Evolutionary conservation across 805 yeast species (phyloP).

Genomic region (Zygosaccharomyces bailii): DNA sequence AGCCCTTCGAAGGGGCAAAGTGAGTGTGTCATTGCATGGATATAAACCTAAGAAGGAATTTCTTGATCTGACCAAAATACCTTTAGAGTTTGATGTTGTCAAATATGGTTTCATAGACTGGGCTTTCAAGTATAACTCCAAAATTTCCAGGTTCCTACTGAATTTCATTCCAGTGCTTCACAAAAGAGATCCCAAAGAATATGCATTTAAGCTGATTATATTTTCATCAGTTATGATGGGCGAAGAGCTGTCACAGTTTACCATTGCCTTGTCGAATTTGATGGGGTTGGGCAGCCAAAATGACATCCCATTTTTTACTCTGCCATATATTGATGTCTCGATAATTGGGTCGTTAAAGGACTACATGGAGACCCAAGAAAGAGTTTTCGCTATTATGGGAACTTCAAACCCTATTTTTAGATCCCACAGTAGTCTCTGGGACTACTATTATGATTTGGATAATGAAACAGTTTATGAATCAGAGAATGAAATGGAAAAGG

Average conservation of each 20-base stretch:
- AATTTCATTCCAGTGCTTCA: conserved; percentile 36
- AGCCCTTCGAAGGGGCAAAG: conserved; percentile 19
- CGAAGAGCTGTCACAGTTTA: conserved; percentile 43
- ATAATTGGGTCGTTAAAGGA: conserved; percentile 46
- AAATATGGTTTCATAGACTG: conserved; percentile 20
- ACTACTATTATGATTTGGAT: conserved; percentile 59
- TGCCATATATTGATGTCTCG: conserved; percentile 62
- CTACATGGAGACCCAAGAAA: conserved; percentile 32
- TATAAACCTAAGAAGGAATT: conserved; percentile 38
- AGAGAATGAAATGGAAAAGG: conserved; percentile 10
- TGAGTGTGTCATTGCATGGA: conserved; percentile 28
- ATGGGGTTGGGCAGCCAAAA: conserved; percentile 37
- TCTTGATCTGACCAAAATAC: conserved; percentile 35
- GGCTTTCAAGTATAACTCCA: conserved; percentile 24
- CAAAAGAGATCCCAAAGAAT: conserved; percentile 40
- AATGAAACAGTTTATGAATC: conserved; percentile 38
- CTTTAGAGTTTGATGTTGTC: conserved; percentile 28
- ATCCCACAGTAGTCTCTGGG: conserved; percentile 53
- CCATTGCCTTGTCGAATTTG: conserved; percentile 39
- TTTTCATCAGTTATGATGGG: conserved; percentile 41
- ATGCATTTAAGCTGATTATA: conserved; percentile 35
- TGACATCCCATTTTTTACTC: conserved; percentile 38
- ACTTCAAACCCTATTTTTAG: conserved; percentile 66
- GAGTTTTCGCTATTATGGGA: conserved; percentile 50
- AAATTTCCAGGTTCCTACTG: conserved; percentile 31